Evolutionary conservation across 352 stramenopile species (phyloP).

Genomic region (Phytophthora vignae): DNA sequence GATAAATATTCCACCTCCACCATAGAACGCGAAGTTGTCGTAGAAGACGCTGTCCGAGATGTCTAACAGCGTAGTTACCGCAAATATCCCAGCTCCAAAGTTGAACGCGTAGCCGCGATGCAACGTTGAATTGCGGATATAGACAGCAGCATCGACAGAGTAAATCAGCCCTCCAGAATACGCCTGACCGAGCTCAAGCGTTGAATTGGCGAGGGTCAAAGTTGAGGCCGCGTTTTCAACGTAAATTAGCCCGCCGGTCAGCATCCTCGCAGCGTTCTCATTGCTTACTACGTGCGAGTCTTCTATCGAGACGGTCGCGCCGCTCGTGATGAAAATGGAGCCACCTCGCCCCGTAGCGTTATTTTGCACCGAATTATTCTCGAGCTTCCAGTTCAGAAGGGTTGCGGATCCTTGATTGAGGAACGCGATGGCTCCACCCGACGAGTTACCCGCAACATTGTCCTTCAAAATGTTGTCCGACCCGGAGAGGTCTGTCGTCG

Average conservation of each 20-base stretch:
- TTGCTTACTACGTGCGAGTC: conserved; percentile 47
- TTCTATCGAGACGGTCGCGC: conserved; percentile 26
- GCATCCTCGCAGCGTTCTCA: conserved; percentile 30
- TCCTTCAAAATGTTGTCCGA: conserved; percentile 26
- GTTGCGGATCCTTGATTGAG: conserved; percentile 23
- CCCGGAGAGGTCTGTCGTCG: conserved; percentile 33
- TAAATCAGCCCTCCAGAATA: conserved; percentile 61
- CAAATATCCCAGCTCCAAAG: conserved; percentile 66
- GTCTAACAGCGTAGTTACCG: conserved; percentile 24
- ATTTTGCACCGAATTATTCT: conserved; percentile 42
- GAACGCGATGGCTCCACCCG: conserved; percentile 42
- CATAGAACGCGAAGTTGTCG: conserved; percentile 65
- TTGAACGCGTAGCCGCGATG: conserved; percentile 43
- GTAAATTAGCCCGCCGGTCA: conserved; percentile 56
- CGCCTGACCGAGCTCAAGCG: conserved; percentile 46
- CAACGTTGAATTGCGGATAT: conserved; percentile 48
- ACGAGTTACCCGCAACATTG: conserved; percentile 27
- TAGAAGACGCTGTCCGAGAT: conserved; percentile 39
- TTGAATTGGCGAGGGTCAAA: conserved; percentile 46
- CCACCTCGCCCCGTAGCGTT: conserved; percentile 29
- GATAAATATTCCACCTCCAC: conserved; percentile 67
- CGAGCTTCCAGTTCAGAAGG: conserved; percentile 40
- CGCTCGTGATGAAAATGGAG: conserved; percentile 36
- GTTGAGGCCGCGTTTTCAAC: conserved; percentile 39
- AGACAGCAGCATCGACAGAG: conserved; percentile 31